Conservation (phyloP, 73 alveolate species). For the Uronychia setigera region DNA sequence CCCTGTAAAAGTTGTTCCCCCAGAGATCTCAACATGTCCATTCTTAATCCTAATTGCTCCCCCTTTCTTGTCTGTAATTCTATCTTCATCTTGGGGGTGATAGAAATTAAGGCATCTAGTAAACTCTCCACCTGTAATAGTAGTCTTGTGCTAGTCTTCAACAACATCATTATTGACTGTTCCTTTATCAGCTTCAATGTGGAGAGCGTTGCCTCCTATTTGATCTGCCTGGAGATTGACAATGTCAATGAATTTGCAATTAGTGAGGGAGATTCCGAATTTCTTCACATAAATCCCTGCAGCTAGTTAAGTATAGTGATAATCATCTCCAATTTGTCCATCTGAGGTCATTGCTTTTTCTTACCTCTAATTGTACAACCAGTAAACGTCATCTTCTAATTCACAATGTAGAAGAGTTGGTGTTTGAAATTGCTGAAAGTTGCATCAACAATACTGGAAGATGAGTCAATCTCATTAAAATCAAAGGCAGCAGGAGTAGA, state of each 20-base stretch:
- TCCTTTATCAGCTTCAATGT: not conserved
- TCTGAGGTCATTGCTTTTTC: not conserved
- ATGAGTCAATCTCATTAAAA: not conserved
- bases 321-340: not conserved
- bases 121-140: not conserved
- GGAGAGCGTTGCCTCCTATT: not conserved
- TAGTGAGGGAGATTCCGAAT: not conserved
- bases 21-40: not conserved
- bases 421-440: not conserved
- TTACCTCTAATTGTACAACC: not conserved
- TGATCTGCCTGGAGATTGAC: not conserved
- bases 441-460: not conserved
- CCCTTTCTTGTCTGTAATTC: too few species aligned
- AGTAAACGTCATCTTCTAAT: not conserved
- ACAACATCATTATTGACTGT: not conserved
- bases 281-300: not conserved
- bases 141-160: not conserved
- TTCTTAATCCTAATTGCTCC: not conserved
- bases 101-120: not conserved
- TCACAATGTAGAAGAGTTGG: not conserved
- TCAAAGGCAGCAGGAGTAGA: not conserved
- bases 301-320: not conserved
- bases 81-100: not conserved
- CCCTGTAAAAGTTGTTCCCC: too few species aligned
- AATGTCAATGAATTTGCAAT: not conserved